Conservation (phyloP, 225 moss, liverwort and hornwort species). For the Climacium dendroides region DNA sequence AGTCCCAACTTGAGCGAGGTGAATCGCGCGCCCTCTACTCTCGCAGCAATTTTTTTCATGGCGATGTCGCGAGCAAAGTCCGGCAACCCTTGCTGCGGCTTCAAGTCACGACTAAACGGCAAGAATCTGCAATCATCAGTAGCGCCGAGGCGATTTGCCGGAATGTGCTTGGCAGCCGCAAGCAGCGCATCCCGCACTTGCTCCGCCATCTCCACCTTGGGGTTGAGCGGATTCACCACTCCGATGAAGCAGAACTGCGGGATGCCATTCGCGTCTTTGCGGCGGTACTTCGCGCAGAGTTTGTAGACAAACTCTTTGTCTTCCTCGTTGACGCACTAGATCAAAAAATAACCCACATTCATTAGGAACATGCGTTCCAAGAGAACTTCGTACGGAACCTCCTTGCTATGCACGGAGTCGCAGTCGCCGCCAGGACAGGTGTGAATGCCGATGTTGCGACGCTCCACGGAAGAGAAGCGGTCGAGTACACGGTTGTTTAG, state of each 20-base stretch:
- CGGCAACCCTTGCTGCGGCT: constrained; percentile 36
- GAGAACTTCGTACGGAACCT: constrained; percentile 27
- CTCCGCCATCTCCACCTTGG: constrained; percentile 24
- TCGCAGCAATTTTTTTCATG: constrained; percentile 28
- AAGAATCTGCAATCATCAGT: constrained; percentile 52
- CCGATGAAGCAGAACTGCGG: constrained; percentile 51
- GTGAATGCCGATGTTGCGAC: constrained; percentile 39
- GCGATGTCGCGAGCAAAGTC: constrained; percentile 49
- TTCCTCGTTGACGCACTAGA: constrained; percentile 35
- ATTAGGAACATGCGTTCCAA: constrained; percentile 36
- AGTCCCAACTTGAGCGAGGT: constrained; percentile 12
- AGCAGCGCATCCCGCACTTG: constrained; percentile 32
- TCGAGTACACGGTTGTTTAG: constrained; percentile 40
- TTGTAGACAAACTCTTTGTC: constrained; percentile 36
- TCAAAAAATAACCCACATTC: constrained; percentile 44
- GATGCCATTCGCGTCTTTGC: constrained; percentile 28
- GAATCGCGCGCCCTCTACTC: constrained; percentile 30
- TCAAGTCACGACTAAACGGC: constrained; percentile 45
- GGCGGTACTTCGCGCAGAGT: constrained; percentile 20
- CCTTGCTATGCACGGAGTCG: constrained; percentile 43
- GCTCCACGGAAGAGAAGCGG: constrained; percentile 11
- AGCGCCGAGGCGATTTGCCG: constrained; percentile 17
- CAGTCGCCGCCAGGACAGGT: constrained; percentile 41
- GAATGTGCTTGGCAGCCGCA: constrained; percentile 40
- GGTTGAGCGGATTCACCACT: constrained; percentile 30